These are phyloP conservation scores for Fusarium sp. DNA, from an alignment of 2,329 filamentous ascomycete genomes.

Conservation along the genomic window DNA sequence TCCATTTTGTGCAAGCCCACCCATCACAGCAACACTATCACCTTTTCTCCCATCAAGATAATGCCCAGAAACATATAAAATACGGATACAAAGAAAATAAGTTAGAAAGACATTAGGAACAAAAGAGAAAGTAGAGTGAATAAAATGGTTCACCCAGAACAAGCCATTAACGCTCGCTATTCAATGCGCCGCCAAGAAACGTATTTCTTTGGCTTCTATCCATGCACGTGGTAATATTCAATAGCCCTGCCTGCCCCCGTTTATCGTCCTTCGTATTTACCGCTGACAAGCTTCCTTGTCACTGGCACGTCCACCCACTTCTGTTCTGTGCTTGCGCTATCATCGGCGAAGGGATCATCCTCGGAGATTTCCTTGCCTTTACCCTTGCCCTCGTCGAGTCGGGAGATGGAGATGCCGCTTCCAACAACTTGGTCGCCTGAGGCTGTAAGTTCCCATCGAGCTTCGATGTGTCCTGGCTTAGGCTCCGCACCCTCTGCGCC, in stretches of 20 bases:
- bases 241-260: neutral
- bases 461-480: conserved; percentile 81
- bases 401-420: conserved; percentile 74
- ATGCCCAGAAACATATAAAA: conserved; percentile 27
- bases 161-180: conserved; percentile 45
- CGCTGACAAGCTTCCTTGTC: conserved; percentile 75
- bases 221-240: conserved; percentile 29
- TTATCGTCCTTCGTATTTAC: conserved; percentile 74
- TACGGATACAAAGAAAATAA: conserved; percentile 29
- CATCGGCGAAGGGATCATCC: conserved; percentile 77
- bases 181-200: conserved; percentile 48
- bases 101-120: conserved; percentile 18
- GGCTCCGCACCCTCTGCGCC: conserved; percentile 77
- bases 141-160: conserved; percentile 34
- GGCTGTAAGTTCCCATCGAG: conserved; percentile 75
- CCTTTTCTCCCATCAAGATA: conserved; percentile 4
- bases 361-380: conserved; percentile 63
- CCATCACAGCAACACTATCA: neutral
- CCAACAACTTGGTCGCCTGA: conserved; percentile 57
- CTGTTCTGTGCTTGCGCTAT: conserved; percentile 47
- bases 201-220: conserved; percentile 36
- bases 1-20: conserved; percentile 24
- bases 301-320: conserved; percentile 75
- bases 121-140: conserved; percentile 29
- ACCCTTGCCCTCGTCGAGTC: conserved; percentile 60